Conservation (phyloP, 805 yeast genomes). For the Saturnispora mendoncae region DNA sequence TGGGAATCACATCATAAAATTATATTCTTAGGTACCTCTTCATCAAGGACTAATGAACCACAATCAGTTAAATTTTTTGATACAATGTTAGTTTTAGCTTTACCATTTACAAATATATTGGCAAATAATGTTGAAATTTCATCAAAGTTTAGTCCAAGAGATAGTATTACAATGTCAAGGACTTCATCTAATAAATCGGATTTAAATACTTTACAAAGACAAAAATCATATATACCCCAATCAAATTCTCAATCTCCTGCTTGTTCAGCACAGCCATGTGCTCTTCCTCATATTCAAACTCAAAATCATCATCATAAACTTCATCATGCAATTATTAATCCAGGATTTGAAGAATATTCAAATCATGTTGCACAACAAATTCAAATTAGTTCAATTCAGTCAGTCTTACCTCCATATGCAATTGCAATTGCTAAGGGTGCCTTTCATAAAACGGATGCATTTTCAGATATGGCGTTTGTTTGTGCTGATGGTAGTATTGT, state of each 20-base stretch:
- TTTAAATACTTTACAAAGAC: neutral
- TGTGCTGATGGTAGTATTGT: slow-evolving; percentile 64
- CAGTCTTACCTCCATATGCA: slow-evolving; percentile 70
- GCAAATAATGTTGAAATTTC: slow-evolving; percentile 13
- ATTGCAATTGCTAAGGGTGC: slow-evolving; percentile 72
- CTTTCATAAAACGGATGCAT: slow-evolving; percentile 52
- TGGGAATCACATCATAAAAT: slow-evolving; percentile 78
- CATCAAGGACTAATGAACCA: slow-evolving; percentile 35
- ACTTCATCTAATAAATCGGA: neutral
- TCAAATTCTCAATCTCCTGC: neutral
- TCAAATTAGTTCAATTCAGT: slow-evolving; percentile 54
- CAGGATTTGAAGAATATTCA: slow-evolving; percentile 61
- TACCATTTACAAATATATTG: slow-evolving; percentile 44
- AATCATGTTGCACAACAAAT: slow-evolving; percentile 67
- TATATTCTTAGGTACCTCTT: slow-evolving; percentile 45
- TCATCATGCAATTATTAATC: slow-evolving; percentile 2
- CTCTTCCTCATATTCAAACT: neutral
- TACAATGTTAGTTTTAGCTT: slow-evolving; percentile 38
- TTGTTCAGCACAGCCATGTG: neutral
- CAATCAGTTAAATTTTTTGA: slow-evolving; percentile 42
- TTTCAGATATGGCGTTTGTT: slow-evolving; percentile 65
- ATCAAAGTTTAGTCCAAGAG: neutral
- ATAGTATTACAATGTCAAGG: neutral
- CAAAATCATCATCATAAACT: neutral
- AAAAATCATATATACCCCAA: neutral